Evolutionary conservation across 1,139 yeast genomes (phyloP), one percentile per base, ranked within the genome.

Genomic region (Yamadazyma atmosphaerica): DNA sequence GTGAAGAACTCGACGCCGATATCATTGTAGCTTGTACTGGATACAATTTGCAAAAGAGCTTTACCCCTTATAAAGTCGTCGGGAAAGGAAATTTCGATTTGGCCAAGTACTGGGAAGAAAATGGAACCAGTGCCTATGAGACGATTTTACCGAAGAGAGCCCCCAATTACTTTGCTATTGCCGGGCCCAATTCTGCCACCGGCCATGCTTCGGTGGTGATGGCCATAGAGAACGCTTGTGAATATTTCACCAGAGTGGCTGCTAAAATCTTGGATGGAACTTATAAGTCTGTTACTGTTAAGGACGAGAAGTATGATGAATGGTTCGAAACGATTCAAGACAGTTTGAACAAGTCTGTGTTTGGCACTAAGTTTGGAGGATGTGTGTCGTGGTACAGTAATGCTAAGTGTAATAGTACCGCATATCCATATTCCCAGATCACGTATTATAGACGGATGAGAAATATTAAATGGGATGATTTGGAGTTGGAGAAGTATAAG

Each of bases 1-100:
- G 72, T 0, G 45, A 51, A 24, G 54, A 49, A 28, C 32, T 67
- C 11, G 50, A 58, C 19, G 72, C 68, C 3, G 76, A 70, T 47
- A 60, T 68, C 14, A 66, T 70, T 33, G 70, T 69, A 25, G 75
- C 74, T 4, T 70, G 76, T 48, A 69, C 74, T 24, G 76, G 76
- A 3, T 70, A 70, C 47, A 52, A 66, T 36, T 35, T 61, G 19
- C 37, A 27, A 2, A 52, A 47, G 32, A 51, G 62, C 35, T 51
- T 52, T 35, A 32, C 33, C 5, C 55, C 56, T 2, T 54, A 52
- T 34, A 38, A 53, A 11, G 42, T 64, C 13, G 38, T 45, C 13
- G 74, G 74, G 3, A 47, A 54, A n/a, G 49, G 63, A 34, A 66
- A 65, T 1, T 36, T 42, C 11, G 41, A 53, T 14, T 33, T 65